A percentile compares a stretch with the other conserved stretches of the same genome.
Conservation (phyloP, 768 basidiomycete genomes). For the Cystobasidium ongulense region DNA sequence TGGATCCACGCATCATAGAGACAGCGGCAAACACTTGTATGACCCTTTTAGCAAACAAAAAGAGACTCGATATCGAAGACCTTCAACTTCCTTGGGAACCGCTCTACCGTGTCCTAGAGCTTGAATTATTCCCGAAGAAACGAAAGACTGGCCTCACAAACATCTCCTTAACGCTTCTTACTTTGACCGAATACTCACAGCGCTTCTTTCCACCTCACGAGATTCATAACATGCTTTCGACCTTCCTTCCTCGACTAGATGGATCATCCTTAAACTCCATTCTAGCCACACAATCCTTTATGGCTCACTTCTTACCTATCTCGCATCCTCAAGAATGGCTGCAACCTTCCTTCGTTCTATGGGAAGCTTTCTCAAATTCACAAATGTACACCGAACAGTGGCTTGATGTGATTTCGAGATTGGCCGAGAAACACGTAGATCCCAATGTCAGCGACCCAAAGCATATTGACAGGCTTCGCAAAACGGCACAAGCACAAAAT, state of each 20-base stretch:
- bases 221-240: slow-evolving; percentile 77
- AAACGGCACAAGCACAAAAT: slow-evolving; percentile 4
- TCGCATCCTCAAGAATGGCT: slow-evolving; percentile 74
- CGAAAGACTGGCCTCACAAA: slow-evolving; percentile 47
- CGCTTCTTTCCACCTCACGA: slow-evolving; percentile 84
- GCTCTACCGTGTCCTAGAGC: slow-evolving; percentile 60
- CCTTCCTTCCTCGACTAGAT: slow-evolving; percentile 69
- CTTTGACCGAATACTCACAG: slow-evolving; percentile 51
- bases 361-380: slow-evolving; percentile 73
- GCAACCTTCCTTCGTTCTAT: slow-evolving; percentile 66
- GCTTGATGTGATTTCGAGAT: slow-evolving; percentile 68
- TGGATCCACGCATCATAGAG: slow-evolving; percentile 62
- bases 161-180: slow-evolving; percentile 46
- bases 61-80: slow-evolving; percentile 67
- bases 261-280: slow-evolving; percentile 63
- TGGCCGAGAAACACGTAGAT: slow-evolving; percentile 72
- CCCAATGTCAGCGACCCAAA: slow-evolving; percentile 67
- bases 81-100: slow-evolving; percentile 75
- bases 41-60: slow-evolving; percentile 51
- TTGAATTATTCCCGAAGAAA: slow-evolving; percentile 63
- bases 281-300: slow-evolving; percentile 71
- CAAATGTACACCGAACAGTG: slow-evolving; percentile 84
- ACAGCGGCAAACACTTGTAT: slow-evolving; percentile 58
- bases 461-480: slow-evolving; percentile 51
- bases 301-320: slow-evolving; percentile 75